Base-by-base conservation (phyloP, 2,329 filamentous ascomycete genomes). In the Colletotrichum godetiae region DNA sequence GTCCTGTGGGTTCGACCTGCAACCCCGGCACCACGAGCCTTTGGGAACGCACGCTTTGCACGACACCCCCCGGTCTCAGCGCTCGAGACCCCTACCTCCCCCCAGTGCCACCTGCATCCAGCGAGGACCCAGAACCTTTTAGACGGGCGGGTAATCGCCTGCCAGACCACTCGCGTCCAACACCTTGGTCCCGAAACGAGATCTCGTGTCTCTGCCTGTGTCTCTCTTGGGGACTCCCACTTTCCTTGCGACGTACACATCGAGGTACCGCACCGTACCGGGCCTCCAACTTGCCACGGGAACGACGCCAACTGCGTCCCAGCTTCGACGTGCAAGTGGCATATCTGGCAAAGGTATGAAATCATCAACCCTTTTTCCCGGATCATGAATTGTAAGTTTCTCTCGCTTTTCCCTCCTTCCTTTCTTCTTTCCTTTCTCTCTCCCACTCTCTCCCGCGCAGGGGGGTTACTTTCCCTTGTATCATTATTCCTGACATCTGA, bases 171-270 rank as follows among this genome's bases (percentile, higher is more conserved):
- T 73, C 67, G 56, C 42, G 46, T 73, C 67, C 67, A 73, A 70
- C 68, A 74, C 64, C 68, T 74, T 73, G 72, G 68, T 58, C 62
- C 72, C 72, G 72, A 74, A 74, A 74, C 72, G 68, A 74, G 72
- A 74, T 74, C 72, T 74, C 72, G 72, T 74, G 72, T 72, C 72
- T 72, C 56, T 52, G 42, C 19, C 46, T 73, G 60, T 52, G 56
- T 73, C 71, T 56, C 71, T 65, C 62, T n/a, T 71, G 67, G 61
- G 66, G 70, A 68, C 71, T 71, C 61, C 67, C 61, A 71, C 71
- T 71, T 70, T 42, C 71, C 71, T 73, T 71, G 68, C 71, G 61
- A 73, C 67, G 56, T 62, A 61, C 60, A 62, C 31, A 68, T 33
- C 7, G 42, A 49, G 42, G 42, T 49, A 49, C 42, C 42, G 42